Percentiles rank a stretch among this genome's conserved stretches.
Evolutionary conservation across 352 stramenopile species (phyloP).

Genomic region (Globisporangium paddicum): DNA sequence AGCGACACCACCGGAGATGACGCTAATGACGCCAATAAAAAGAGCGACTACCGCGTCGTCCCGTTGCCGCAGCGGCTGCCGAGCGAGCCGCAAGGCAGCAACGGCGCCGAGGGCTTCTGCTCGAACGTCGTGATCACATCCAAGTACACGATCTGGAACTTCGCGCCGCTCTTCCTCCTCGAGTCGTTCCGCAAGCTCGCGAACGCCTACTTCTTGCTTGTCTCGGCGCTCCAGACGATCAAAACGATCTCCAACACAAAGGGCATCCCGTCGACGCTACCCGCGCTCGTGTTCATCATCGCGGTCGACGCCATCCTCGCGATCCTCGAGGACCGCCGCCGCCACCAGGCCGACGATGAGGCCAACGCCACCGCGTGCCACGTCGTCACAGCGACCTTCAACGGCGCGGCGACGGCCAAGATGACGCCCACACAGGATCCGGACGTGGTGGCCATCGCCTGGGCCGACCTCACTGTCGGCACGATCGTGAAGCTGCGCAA

Average conservation of each 20-base stretch:
- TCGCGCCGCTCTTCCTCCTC: constrained; percentile 86
- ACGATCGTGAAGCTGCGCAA: constrained; percentile 79
- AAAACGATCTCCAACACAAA: constrained; percentile 80
- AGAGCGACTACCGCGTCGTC: constrained; percentile 51
- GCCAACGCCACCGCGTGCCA: constrained; percentile 74
- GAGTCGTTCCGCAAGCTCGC: constrained; percentile 86
- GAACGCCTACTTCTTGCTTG: constrained; percentile 93
- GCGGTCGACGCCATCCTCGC: constrained; percentile 80
- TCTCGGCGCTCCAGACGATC: constrained; percentile 83
- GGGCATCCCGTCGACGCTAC: constrained; percentile 71
- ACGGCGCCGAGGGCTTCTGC: constrained; percentile 31
- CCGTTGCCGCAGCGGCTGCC: constrained; percentile 32
- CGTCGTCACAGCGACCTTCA: constrained; percentile 49
- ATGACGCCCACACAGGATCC: constrained; percentile 30
- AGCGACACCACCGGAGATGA: not conserved
- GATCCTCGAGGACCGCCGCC: constrained; percentile 78
- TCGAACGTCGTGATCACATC: constrained; percentile 89
- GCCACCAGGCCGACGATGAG: constrained; percentile 74
- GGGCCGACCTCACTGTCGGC: constrained; percentile 75
- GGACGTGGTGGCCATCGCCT: constrained; percentile 54
- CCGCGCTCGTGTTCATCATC: constrained; percentile 88
- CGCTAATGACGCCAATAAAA: not conserved
- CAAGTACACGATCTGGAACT: constrained; percentile 90
- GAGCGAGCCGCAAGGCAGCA: constrained; percentile 12
- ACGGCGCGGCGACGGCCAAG: constrained; percentile 21